Conservation (phyloP, 1,139 yeast species). For the Candida tetrigidarum region DNA sequence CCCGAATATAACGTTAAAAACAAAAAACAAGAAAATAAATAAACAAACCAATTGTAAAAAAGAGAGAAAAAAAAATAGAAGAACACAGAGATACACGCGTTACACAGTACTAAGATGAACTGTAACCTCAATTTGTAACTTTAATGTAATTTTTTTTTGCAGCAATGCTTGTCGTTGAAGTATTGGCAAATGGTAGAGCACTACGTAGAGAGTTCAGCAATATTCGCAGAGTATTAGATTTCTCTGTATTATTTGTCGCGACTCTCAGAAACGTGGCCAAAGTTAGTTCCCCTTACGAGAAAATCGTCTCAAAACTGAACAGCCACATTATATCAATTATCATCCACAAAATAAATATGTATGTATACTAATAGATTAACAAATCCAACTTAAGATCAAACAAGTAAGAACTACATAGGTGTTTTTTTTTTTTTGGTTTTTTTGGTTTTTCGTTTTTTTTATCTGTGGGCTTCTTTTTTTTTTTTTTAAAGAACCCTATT, state of each 20-base stretch:
- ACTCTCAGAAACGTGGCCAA: not conserved
- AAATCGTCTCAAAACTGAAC: too few relatives aligned
- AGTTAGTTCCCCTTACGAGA: too few relatives aligned
- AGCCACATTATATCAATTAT: too few relatives aligned
- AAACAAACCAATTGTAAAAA: not conserved
- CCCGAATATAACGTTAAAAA: too few relatives aligned
- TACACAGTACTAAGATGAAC: not conserved
- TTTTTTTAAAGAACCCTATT: not conserved
- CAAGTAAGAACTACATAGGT: constrained; percentile 2
- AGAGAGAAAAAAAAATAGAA: not conserved
- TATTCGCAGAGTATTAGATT: not conserved
- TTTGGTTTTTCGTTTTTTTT: not conserved
- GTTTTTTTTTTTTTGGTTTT: not conserved
- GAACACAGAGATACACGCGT: constrained; percentile 1
- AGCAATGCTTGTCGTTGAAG: not conserved
- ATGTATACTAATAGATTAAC: not conserved
- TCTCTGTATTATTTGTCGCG: not conserved
- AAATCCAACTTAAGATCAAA: constrained; percentile 1
- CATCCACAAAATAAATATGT: not conserved
- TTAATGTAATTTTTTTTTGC: not conserved
- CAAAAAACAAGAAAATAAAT: too few relatives aligned
- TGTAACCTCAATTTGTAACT: not conserved
- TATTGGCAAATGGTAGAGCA: not conserved
- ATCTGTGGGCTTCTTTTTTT: not conserved
- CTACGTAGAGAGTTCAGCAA: too few relatives aligned